Percentiles rank a stretch among this genome's conserved stretches.
phyloP scores from a whole-genome alignment of 805 yeast species.

The Vanderwaltozyma tropicalis region DNA sequence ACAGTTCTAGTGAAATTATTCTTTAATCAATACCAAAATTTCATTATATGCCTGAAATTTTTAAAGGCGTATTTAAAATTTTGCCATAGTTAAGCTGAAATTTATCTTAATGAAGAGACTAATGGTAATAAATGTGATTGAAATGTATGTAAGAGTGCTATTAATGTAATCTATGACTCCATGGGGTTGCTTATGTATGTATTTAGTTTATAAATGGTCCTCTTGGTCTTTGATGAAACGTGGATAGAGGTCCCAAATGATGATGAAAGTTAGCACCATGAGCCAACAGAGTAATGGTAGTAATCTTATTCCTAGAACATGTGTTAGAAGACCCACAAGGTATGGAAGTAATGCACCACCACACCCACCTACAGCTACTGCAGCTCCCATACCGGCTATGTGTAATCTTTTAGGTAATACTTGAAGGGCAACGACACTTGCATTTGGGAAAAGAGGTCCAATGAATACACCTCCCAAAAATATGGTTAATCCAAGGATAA shows the following conservation, averaged over 20 bases:
- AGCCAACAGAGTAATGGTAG: slow-evolving; percentile 22
- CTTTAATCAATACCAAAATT: too few species aligned
- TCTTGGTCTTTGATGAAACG: slow-evolving; percentile 15
- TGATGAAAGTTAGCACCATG: slow-evolving; percentile 12
- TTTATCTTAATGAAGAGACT: too few species aligned
- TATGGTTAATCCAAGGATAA: slow-evolving; percentile 15
- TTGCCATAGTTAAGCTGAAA: too few species aligned
- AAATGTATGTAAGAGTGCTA: too few species aligned
- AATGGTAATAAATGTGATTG: too few species aligned
- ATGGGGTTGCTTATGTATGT: not conserved
- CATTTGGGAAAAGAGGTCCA: slow-evolving; percentile 69
- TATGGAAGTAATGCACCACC: slow-evolving; percentile 76
- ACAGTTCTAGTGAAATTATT: too few species aligned
- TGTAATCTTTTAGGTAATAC: slow-evolving; percentile 51
- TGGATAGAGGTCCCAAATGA: slow-evolving; percentile 24
- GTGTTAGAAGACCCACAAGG: slow-evolving; percentile 38
- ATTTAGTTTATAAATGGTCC: slow-evolving; percentile 11
- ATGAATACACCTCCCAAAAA: slow-evolving; percentile 47
- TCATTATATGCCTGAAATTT: too few species aligned
- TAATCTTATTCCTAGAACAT: slow-evolving; percentile 18
- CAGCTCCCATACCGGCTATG: slow-evolving; percentile 59
- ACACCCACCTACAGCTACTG: slow-evolving; percentile 71
- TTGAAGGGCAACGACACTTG: slow-evolving; percentile 53
- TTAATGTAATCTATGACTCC: not conserved
- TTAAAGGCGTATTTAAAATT: too few species aligned